Percentiles rank a stretch among this genome's conserved stretches.
Evolutionary conservation across 306 rosid genomes (phyloP).

Genomic region (Quercus variabilis): DNA sequence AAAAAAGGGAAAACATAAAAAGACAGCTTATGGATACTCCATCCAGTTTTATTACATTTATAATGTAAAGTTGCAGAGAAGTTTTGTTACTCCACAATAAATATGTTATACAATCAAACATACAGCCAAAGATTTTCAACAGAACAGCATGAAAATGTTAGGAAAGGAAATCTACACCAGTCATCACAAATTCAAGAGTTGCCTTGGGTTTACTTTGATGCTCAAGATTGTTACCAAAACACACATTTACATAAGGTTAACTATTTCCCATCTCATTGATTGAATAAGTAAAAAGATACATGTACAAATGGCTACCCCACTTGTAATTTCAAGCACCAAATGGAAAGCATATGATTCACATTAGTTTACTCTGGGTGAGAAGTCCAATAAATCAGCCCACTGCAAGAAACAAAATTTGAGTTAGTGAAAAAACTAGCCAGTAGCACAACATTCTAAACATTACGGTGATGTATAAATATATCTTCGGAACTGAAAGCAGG

Average conservation of each 20-base stretch:
- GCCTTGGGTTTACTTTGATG: conserved; percentile 19
- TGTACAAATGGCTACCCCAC: conserved; percentile 28
- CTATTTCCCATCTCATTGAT: conserved; percentile 23
- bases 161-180: conserved; percentile 12
- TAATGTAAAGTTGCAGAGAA: too few relatives aligned
- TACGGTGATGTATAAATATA: background rate
- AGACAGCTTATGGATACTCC: too few relatives aligned
- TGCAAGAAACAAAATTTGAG: conserved; percentile 27
- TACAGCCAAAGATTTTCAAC: background rate
- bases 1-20: too few relatives aligned
- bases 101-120: too few relatives aligned
- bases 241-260: conserved; percentile 32
- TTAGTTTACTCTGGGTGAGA: conserved; percentile 72
- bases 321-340: conserved; percentile 27
- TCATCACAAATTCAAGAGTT: conserved; percentile 15
- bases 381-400: conserved; percentile 97
- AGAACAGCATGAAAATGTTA: background rate
- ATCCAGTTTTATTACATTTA: too few relatives aligned
- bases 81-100: too few relatives aligned
- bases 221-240: conserved; percentile 37
- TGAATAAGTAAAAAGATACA: conserved; percentile 29
- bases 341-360: conserved; percentile 8
- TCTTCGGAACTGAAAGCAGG: background rate
- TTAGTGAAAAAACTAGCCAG: conserved; percentile 2
- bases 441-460: background rate